Evolutionary conservation across 2,329 filamentous ascomycete species (phyloP).

Genomic region (Stachybotrys elegans): DNA sequence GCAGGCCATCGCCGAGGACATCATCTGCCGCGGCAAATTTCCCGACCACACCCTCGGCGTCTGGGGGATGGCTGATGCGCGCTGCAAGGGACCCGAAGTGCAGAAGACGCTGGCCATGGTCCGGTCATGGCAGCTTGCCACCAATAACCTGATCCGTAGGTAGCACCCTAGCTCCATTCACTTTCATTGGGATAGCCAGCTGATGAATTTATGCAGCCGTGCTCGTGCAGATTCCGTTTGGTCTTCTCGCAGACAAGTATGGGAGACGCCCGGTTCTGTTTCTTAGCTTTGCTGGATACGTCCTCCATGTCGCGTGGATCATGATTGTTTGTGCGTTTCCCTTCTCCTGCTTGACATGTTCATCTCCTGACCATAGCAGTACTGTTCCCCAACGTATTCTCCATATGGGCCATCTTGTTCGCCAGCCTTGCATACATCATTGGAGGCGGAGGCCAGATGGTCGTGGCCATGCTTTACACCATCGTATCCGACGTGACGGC

Average conservation of each 20-base stretch:
- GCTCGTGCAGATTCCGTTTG: constrained; percentile 39
- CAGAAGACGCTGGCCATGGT: constrained; percentile 49
- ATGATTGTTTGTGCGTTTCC: constrained; percentile 24
- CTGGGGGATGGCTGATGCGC: constrained; percentile 27
- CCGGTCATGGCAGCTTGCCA: constrained; percentile 38
- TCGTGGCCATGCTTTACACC: constrained; percentile 39
- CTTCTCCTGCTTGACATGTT: fast-evolving
- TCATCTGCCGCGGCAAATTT: constrained; percentile 46
- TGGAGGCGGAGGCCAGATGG: constrained; percentile 34
- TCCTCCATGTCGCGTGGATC: constrained; percentile 21
- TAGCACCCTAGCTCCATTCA: constrained; percentile 3
- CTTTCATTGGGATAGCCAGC: neutral
- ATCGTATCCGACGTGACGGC: constrained; percentile 38
- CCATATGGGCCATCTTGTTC: constrained; percentile 33
- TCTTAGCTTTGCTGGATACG: constrained; percentile 26
- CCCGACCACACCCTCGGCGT: constrained; percentile 29
- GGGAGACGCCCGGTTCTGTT: constrained; percentile 37
- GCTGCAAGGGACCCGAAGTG: constrained; percentile 45
- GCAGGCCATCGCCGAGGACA: constrained; percentile 46
- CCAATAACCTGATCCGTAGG: constrained; percentile 42
- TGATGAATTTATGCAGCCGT: constrained; percentile 24
- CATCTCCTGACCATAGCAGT: constrained; percentile 21
- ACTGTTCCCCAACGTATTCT: constrained; percentile 29
- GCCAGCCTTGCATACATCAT: constrained; percentile 30
- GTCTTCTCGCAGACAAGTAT: constrained; percentile 41